Conservation (phyloP, 225 moss, liverwort and hornwort species). For the Physcomitrellopsis africana region DNA sequence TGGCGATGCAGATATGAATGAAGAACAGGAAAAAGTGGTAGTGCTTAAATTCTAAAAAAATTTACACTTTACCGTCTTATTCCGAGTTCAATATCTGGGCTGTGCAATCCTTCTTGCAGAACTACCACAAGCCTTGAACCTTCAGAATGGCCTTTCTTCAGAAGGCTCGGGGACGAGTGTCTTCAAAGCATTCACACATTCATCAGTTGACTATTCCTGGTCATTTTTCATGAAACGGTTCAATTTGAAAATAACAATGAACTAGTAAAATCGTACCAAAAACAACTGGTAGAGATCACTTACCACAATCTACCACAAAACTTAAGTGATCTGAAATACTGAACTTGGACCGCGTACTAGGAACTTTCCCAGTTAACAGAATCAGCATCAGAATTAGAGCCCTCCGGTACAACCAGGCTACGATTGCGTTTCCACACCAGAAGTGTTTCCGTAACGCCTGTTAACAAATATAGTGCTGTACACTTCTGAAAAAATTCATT, state of each 20-base stretch:
- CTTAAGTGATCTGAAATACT: neutral
- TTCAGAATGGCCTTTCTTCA: slow-evolving; percentile 42
- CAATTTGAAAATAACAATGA: neutral
- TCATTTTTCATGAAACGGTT: slow-evolving; percentile 48
- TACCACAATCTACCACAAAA: neutral
- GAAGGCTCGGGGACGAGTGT: slow-evolving; percentile 42
- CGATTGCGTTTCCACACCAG: slow-evolving; percentile 33
- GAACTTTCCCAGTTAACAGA: neutral
- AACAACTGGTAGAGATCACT: neutral
- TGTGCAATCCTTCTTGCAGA: slow-evolving; percentile 47
- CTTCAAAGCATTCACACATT: slow-evolving; percentile 45
- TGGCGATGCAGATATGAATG: neutral
- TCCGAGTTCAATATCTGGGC: slow-evolving; percentile 38
- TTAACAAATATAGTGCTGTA: slow-evolving; percentile 31
- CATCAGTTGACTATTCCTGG: slow-evolving; percentile 45
- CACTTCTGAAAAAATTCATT: slow-evolving; percentile 21
- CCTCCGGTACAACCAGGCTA: slow-evolving; percentile 52
- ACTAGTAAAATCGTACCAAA: neutral
- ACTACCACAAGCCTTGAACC: too few relatives aligned
- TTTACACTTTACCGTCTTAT: slow-evolving; percentile 53
- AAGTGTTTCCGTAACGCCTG: slow-evolving; percentile 19
- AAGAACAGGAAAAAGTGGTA: neutral
- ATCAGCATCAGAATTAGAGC: slow-evolving; percentile 55
- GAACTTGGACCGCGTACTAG: neutral
- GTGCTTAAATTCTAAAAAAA: slow-evolving; percentile 47